These are phyloP conservation scores for Haematococcus sp. DNA, from an alignment of 139 green algal species.

Conservation along the genomic window DNA sequence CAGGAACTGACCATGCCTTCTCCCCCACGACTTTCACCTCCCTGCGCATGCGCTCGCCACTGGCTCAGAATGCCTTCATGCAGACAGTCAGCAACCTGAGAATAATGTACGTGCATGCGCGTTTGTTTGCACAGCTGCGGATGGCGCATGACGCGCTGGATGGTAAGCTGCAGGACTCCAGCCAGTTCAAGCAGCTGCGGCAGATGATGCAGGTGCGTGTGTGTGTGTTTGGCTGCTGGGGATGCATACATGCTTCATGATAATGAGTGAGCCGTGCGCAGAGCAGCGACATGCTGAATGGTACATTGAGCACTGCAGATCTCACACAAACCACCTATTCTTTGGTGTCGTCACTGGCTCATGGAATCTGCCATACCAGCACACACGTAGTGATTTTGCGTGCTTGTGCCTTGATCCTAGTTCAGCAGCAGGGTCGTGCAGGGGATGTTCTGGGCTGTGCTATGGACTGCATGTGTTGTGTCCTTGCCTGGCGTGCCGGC, in stretches of 20 bases:
- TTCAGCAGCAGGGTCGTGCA: no score
- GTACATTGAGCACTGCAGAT: background rate
- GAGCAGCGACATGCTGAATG: no score
- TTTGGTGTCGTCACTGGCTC: background rate
- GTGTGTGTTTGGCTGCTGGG: background rate
- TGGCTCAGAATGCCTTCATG: no score
- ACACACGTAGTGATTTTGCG: no score
- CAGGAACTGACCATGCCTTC: no score
- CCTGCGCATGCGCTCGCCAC: no score
- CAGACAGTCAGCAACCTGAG: no score
- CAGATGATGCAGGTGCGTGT: slow-evolving; percentile 52
- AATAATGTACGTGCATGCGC: background rate
- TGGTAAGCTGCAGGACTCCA: slow-evolving; percentile 28
- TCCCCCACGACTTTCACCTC: no score
- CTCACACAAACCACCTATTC: background rate
- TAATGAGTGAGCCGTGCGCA: background rate
- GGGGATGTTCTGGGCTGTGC: no score
- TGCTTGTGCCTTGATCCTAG: no score
- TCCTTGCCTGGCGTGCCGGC: no score
- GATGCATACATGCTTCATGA: background rate
- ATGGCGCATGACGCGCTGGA: slow-evolving; percentile 1
- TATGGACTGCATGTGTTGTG: no score
- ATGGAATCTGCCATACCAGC: background rate
- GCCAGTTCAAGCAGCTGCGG: slow-evolving; percentile 58
- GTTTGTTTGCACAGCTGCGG: slow-evolving; percentile 1